Base-by-base conservation (phyloP, 306 rosid species). In the Adenanthera pavonina region DNA sequence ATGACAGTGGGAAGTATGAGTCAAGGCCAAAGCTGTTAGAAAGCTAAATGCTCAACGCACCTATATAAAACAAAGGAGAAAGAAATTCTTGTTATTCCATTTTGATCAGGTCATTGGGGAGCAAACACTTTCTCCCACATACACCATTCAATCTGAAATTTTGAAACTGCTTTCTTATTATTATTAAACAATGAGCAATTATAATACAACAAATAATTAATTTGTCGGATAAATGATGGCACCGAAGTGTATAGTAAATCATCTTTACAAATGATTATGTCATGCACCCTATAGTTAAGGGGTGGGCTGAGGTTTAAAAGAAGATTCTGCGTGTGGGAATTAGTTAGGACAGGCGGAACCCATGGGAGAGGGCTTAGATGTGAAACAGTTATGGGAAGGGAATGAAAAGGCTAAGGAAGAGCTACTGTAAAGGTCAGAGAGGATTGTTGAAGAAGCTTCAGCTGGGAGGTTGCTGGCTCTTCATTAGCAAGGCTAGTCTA, bases 31-130 rank as follows among this genome's bases (percentile, higher is more conserved):
- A 66, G 47, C 48, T 19, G 6, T 38, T n/a, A 14, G 54, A 15
- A 52, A 4, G 57, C 57, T 49, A 49, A 2, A 49, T 1, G 54
- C 54, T 49, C 3, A 49, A 49, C 17, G 17, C 17, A 14, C 54
- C 54, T 41, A 41, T 41, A 41, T 41, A 12, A 51, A 6, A 54
- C 30, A 17, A 54, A 16, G 30, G 17, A 56, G 33, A 47, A 48
- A 71, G n/a, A 38, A 71, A 69, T 36, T 48, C 57, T 19, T 78
- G 49, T 87, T 76, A 75, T 87, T 78, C 61, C 53, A 51, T 12
- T 38, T 36, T 9, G 59, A 70, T 59, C 78, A 71, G 16, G 75
- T 81, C 78, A 75, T 71, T 81, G 13, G 47, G 52, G 69, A 61
- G 72, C 51, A 47, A 41, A 69, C 65, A 52, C 75, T 80, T 76